A percentile compares a stretch with the other conserved stretches of the same genome.
Conservation (phyloP, 2,329 filamentous ascomycete species). For the Elsinoe fawcettii region DNA sequence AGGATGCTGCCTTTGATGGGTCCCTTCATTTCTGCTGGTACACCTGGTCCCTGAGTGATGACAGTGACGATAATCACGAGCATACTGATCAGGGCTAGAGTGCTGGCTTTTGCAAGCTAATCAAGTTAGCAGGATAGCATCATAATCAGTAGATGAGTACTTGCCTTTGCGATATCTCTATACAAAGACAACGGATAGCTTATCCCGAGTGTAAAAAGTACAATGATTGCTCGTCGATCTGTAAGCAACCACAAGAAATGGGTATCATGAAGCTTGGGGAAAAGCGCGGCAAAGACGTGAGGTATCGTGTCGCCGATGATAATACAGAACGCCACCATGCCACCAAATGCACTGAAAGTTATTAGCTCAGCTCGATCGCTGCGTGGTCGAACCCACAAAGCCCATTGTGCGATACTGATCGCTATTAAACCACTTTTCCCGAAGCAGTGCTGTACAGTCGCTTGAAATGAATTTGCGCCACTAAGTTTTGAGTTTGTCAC, state of each 20-base stretch:
- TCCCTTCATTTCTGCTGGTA: conserved; percentile 64
- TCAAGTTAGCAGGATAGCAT: conserved; percentile 14
- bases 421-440: conserved; percentile 80
- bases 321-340: conserved; percentile 97
- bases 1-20: conserved; percentile 61
- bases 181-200: conserved; percentile 91
- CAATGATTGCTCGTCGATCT: conserved; percentile 74
- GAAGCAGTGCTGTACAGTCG: conserved; percentile 93
- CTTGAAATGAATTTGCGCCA: conserved; percentile 88
- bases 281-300: conserved; percentile 74
- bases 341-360: conserved; percentile 69
- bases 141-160: conserved; percentile 20
- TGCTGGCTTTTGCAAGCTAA: conserved; percentile 90
- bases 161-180: conserved; percentile 90
- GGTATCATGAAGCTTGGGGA: conserved; percentile 63
- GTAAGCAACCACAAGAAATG: conserved; percentile 76
- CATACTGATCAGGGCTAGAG: conserved; percentile 90
- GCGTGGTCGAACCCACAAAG: conserved; percentile 51
- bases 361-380: conserved; percentile 1
- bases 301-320: conserved; percentile 96
- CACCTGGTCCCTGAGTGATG: conserved; percentile 69
- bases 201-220: conserved; percentile 75
- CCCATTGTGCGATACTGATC: conserved; percentile 89
- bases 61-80: conserved; percentile 80
- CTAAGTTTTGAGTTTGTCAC: conserved; percentile 97